phyloP scores from a whole-genome alignment of 2,329 filamentous ascomycete species.

The Ophiocordyceps sinensis region DNA sequence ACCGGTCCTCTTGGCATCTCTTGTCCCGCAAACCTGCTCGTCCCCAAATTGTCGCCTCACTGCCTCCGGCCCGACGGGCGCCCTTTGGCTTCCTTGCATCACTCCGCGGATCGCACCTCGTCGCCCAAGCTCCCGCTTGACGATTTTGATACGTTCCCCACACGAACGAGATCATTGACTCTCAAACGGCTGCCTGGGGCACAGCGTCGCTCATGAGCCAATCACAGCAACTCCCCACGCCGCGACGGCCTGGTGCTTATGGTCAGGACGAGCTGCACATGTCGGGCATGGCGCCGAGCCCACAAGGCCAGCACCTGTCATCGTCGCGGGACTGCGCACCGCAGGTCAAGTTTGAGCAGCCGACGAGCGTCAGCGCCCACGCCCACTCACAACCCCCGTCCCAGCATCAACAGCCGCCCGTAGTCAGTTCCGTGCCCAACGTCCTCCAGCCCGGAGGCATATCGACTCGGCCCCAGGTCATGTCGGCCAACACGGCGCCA shows the following conservation, averaged over 20 bases:
- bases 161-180: neutral
- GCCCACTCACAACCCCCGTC: constrained; percentile 16
- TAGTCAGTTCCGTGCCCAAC: constrained; percentile 36
- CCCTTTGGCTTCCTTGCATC: no score
- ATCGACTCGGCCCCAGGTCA: constrained; percentile 16
- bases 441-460: constrained; percentile 42
- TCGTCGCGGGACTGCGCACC: constrained; percentile 35
- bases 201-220: constrained; percentile 19
- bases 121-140: no score
- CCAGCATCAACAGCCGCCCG: constrained; percentile 19
- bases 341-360: constrained; percentile 37
- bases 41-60: neutral
- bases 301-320: constrained; percentile 20
- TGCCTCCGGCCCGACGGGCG: neutral
- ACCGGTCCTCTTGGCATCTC: neutral
- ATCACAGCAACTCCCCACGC: constrained; percentile 22
- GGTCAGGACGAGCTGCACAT: constrained; percentile 41
- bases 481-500: constrained; percentile 30
- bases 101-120: no score
- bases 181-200: neutral
- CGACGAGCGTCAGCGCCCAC: constrained; percentile 13
- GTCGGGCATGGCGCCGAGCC: constrained; percentile 24
- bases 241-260: constrained; percentile 12
- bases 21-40: neutral
- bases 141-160: neutral